Percentiles rank a stretch among this genome's conserved stretches.
Evolutionary conservation across 768 basidiomycete species (phyloP).

Genomic region (Kondoa malvinella): DNA sequence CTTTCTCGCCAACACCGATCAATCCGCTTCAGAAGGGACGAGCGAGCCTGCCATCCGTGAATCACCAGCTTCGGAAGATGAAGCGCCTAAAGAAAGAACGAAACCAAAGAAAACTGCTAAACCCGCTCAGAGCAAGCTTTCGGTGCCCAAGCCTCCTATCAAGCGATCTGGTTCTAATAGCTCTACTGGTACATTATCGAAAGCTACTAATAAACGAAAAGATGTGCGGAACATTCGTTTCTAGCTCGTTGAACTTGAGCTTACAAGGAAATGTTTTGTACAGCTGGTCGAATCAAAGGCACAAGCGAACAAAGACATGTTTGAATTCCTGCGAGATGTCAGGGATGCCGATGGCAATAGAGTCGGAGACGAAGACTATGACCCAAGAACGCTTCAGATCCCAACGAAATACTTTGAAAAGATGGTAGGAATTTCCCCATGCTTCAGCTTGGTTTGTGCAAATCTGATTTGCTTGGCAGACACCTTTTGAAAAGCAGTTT

Average conservation of each 20-base stretch:
- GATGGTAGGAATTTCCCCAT: background rate
- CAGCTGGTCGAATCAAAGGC: constrained; percentile 65
- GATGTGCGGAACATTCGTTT: background rate
- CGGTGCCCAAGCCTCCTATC: background rate
- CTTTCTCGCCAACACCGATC: background rate
- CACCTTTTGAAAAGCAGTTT: constrained; percentile 80
- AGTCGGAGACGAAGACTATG: constrained; percentile 70
- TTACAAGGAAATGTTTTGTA: constrained; percentile 23
- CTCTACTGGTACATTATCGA: background rate
- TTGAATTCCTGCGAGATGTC: constrained; percentile 25
- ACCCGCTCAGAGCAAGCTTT: constrained; percentile 1
- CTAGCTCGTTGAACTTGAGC: background rate
- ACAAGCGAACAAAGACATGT: constrained; percentile 45
- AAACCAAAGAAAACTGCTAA: constrained; percentile 6
- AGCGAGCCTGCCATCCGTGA: background rate
- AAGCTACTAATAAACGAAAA: background rate
- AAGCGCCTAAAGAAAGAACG: constrained; percentile 7
- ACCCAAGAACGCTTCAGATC: constrained; percentile 70
- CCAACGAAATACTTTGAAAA: constrained; percentile 37
- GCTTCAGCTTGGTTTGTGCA: constrained; percentile 43
- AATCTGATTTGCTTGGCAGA: constrained; percentile 38
- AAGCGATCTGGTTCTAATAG: background rate
- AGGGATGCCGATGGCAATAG: constrained; percentile 46
- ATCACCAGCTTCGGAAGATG: background rate
- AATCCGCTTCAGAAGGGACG: background rate